Percentiles rank a stretch among this genome's conserved stretches.
These are phyloP conservation scores for Globisporangium solare DNA, from an alignment of 352 stramenopile genomes.

Conservation along the genomic window DNA sequence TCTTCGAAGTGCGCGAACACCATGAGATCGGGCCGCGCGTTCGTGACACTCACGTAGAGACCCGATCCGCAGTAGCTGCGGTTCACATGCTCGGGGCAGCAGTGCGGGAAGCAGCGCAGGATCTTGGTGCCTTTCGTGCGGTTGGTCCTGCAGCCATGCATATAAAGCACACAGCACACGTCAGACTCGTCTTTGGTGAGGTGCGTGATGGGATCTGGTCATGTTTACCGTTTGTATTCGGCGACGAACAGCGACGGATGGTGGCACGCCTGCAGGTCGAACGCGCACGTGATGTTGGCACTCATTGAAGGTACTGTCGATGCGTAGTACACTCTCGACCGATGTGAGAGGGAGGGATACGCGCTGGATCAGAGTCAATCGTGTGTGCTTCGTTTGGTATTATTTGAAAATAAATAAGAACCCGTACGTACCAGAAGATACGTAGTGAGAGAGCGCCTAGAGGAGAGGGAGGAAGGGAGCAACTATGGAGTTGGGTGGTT, in stretches of 20 bases:
- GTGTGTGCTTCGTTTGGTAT: background rate
- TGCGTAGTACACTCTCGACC: no score
- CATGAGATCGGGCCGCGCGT: conserved; percentile 19
- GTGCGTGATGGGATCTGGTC: no score
- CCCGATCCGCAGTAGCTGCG: conserved; percentile 66
- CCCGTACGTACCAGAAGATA: no score
- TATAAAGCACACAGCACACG: background rate
- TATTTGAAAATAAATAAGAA: background rate
- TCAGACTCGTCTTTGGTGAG: background rate
- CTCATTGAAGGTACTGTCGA: conserved; percentile 12
- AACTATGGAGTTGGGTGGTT: no score
- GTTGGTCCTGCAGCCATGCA: conserved; percentile 26
- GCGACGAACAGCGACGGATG: conserved; percentile 38
- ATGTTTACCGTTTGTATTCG: conserved; percentile 60
- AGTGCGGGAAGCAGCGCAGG: conserved; percentile 69
- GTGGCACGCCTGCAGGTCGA: conserved; percentile 31
- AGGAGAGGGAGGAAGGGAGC: no score
- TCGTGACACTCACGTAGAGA: conserved; percentile 36
- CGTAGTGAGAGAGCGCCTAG: no score
- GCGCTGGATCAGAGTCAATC: no score
- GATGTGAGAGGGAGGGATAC: no score
- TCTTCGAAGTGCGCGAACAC: conserved; percentile 59
- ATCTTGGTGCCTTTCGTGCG: conserved; percentile 59
- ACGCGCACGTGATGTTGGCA: conserved; percentile 27
- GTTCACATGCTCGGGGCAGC: conserved; percentile 57